Evolutionary conservation across 805 yeast species (phyloP).

Genomic region (Candida boidinii): DNA sequence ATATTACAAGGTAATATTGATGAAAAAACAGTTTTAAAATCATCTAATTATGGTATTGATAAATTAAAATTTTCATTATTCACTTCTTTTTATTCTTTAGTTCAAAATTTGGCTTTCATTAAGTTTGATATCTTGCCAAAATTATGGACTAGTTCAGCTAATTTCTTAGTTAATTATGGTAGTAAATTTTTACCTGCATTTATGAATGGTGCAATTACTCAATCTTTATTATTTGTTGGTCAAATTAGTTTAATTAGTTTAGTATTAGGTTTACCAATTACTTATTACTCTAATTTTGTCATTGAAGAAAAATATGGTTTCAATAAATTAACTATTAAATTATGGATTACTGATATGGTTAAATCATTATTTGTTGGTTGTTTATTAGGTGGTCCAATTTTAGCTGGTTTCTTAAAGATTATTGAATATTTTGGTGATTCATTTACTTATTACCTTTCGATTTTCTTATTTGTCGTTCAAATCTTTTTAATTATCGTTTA

Average conservation of each 20-base stretch:
- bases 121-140: constrained; percentile 57
- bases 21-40: constrained; percentile 63
- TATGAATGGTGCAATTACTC: constrained; percentile 54
- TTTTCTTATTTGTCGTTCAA: constrained; percentile 63
- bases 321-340: constrained; percentile 67
- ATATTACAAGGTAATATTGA: constrained; percentile 62
- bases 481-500: constrained; percentile 64
- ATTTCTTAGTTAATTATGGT: constrained; percentile 24
- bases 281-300: constrained; percentile 74
- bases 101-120: constrained; percentile 50
- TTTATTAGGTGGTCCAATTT: constrained; percentile 61
- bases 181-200: constrained; percentile 14
- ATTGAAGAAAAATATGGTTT: constrained; percentile 91
- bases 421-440: constrained; percentile 71
- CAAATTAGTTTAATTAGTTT: constrained; percentile 41
- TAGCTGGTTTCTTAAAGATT: constrained; percentile 72
- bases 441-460: constrained; percentile 75
- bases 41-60: constrained; percentile 73
- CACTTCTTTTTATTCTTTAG: constrained; percentile 38
- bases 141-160: constrained; percentile 46
- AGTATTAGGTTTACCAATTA: constrained; percentile 54
- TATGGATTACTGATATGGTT: constrained; percentile 68
- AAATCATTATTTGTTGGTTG: constrained; percentile 49
- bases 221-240: constrained; percentile 58
- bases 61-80: constrained; percentile 64